phyloP scores from a whole-genome alignment of 2,329 filamentous ascomycete species.

The Fusarium irregulare region DNA sequence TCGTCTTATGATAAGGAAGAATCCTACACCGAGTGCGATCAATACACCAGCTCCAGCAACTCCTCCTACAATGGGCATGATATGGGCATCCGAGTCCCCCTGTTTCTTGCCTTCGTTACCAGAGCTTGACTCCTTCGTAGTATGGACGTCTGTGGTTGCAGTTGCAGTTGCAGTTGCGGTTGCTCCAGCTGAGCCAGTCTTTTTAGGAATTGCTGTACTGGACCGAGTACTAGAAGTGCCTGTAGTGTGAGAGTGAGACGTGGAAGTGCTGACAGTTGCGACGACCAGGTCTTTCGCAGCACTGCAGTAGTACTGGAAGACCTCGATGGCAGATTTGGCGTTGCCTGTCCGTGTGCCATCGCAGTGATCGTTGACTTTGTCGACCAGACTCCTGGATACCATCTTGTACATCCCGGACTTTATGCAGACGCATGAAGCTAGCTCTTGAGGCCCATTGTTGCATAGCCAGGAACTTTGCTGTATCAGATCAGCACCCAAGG shows the following conservation, averaged over 20 bases:
- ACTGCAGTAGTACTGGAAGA: constrained; percentile 62
- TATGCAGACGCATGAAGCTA: constrained; percentile 65
- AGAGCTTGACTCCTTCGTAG: neutral
- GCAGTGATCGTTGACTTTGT: constrained; percentile 58
- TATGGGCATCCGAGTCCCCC: constrained; percentile 34
- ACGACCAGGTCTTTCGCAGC: constrained; percentile 58
- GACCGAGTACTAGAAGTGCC: constrained; percentile 30
- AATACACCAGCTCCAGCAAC: constrained; percentile 46
- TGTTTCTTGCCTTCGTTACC: constrained; percentile 4
- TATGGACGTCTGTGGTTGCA: neutral
- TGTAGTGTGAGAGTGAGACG: constrained; percentile 25
- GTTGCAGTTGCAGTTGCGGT: constrained; percentile 25
- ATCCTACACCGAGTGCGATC: constrained; percentile 45
- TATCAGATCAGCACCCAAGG: neutral
- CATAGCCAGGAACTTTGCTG: constrained; percentile 55
- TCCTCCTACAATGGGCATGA: constrained; percentile 51
- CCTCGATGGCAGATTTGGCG: constrained; percentile 58
- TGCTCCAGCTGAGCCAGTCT: constrained; percentile 30
- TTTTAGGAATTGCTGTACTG: constrained; percentile 16
- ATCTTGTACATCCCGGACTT: constrained; percentile 60
- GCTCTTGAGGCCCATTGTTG: constrained; percentile 58
- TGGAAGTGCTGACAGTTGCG: constrained; percentile 56
- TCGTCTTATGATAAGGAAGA: constrained; percentile 54
- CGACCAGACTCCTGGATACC: constrained; percentile 58
- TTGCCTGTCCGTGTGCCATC: constrained; percentile 57